Percentiles rank a stretch among this genome's conserved stretches.
Evolutionary conservation across 495 filamentous ascomycete genomes (phyloP).

Genomic region (Hypoxylon trugodes): DNA sequence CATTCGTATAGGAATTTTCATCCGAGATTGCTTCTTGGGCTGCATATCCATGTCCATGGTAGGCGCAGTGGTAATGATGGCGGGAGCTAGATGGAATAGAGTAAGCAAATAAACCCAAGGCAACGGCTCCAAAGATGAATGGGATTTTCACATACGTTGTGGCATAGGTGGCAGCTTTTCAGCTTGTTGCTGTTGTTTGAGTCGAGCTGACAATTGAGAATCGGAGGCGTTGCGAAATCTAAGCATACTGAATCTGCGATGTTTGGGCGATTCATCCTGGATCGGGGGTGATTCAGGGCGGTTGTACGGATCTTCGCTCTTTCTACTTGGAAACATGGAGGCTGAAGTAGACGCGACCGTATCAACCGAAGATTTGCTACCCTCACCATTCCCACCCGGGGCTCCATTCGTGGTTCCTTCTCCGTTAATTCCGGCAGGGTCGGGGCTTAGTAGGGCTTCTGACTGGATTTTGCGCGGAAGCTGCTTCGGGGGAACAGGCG

Average conservation of each 20-base stretch:
- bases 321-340: slow-evolving; percentile 30
- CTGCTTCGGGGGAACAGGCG: slow-evolving; percentile 40
- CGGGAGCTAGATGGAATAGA: slow-evolving; percentile 66
- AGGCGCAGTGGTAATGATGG: slow-evolving; percentile 93
- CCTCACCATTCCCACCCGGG: slow-evolving; percentile 21
- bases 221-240: slow-evolving; percentile 94
- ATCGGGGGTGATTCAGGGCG: slow-evolving; percentile 49
- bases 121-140: not conserved
- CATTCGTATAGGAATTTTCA: slow-evolving; percentile 57
- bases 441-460: slow-evolving; percentile 23
- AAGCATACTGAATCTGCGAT: slow-evolving; percentile 86
- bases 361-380: slow-evolving; percentile 32
- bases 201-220: slow-evolving; percentile 82
- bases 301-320: slow-evolving; percentile 45
- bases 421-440: slow-evolving; percentile 22
- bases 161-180: slow-evolving; percentile 74
- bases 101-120: slow-evolving; percentile 2
- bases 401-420: slow-evolving; percentile 4
- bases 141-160: slow-evolving; percentile 65
- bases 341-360: slow-evolving; percentile 27
- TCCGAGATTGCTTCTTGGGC: slow-evolving; percentile 61
- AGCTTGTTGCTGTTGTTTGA: slow-evolving; percentile 72
- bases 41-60: slow-evolving; percentile 66
- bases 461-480: slow-evolving; percentile 27
- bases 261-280: slow-evolving; percentile 59